These are phyloP conservation scores for Glycine tomentella DNA, from an alignment of 306 rosid species.

Conservation along the genomic window DNA sequence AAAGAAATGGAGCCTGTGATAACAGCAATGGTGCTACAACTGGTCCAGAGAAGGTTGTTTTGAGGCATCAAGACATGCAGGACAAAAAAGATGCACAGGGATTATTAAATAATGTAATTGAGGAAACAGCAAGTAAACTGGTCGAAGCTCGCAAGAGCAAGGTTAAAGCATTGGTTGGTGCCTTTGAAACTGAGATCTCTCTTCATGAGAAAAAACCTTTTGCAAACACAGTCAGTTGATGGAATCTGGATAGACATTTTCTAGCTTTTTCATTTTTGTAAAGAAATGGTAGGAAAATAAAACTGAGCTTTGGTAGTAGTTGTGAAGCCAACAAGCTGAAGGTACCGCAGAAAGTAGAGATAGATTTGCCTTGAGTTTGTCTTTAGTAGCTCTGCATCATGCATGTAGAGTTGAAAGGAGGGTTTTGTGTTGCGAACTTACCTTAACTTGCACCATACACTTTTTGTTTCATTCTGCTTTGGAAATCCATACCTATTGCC, in stretches of 20 bases:
- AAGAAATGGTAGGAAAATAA: conserved; percentile 54
- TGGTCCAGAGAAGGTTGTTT: conserved; percentile 62
- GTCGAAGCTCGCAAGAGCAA: conserved; percentile 84
- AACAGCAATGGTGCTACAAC: conserved; percentile 32
- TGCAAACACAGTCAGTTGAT: conserved; percentile 55
- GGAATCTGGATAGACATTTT: conserved; percentile 35
- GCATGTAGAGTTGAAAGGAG: conserved; percentile 46
- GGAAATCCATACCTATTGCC: conserved; percentile 40
- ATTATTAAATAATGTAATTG: conserved; percentile 82
- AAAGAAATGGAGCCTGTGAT: conserved; percentile 51
- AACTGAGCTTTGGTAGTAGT: conserved; percentile 46
- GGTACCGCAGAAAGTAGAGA: conserved; percentile 46
- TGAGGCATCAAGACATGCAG: conserved; percentile 79
- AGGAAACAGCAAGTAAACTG: conserved; percentile 92
- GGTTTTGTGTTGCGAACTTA: conserved; percentile 43
- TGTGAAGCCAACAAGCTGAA: conserved; percentile 49
- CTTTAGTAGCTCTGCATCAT: conserved; percentile 34
- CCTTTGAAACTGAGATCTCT: conserved; percentile 95
- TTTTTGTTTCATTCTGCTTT: conserved; percentile 37
- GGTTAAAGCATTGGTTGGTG: conserved; percentile 98
- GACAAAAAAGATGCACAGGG: conserved; percentile 79
- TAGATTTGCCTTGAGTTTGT: conserved; percentile 48
- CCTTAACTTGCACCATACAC: conserved; percentile 45
- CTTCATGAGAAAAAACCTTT: conserved; percentile 83
- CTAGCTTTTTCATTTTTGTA: conserved; percentile 27